Percentiles rank a stretch among this genome's conserved stretches.
Conservation (phyloP, 1,284 basidiomycete genomes). For the Ceratorhiza oryzae-sativae region DNA sequence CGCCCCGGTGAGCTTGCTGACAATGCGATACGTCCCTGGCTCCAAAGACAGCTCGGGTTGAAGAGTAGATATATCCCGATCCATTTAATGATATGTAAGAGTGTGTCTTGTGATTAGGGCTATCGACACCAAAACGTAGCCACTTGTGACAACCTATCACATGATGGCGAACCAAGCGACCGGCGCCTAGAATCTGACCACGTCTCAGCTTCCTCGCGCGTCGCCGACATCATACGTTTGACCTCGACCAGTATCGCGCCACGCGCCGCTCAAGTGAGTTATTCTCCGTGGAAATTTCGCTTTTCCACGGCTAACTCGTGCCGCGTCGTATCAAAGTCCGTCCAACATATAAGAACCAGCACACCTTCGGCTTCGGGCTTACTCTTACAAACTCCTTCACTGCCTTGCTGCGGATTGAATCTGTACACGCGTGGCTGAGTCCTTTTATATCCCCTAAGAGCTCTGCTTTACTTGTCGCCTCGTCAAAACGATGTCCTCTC, state of each 20-base stretch:
- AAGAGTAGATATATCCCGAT: neutral
- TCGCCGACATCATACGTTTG: slow-evolving; percentile 23
- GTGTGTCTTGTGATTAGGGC: no score
- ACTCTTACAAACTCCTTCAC: slow-evolving; percentile 22
- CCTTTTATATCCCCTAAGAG: neutral
- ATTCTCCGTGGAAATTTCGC: neutral
- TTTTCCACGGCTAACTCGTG: neutral
- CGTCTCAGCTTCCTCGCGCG: slow-evolving; percentile 22
- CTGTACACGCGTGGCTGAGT: neutral
- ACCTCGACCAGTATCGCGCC: neutral
- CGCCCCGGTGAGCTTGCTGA: slow-evolving; percentile 7
- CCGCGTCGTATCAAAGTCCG: neutral
- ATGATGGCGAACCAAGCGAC: neutral
- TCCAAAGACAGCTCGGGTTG: neutral
- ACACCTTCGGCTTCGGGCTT: slow-evolving; percentile 27
- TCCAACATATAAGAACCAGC: neutral
- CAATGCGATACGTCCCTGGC: slow-evolving; percentile 31
- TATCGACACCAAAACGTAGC: neutral
- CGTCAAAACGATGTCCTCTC: slow-evolving; percentile 35
- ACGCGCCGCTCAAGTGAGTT: slow-evolving; percentile 18
- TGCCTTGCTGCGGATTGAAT: slow-evolving; percentile 24
- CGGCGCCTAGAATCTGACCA: slow-evolving; percentile 28
- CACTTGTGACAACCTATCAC: slow-evolving; percentile 24
- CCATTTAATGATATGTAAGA: neutral
- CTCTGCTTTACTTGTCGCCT: neutral